phyloP scores from a whole-genome alignment of 192 early-diverging fungal species.

The Coemansia sp. region DNA sequence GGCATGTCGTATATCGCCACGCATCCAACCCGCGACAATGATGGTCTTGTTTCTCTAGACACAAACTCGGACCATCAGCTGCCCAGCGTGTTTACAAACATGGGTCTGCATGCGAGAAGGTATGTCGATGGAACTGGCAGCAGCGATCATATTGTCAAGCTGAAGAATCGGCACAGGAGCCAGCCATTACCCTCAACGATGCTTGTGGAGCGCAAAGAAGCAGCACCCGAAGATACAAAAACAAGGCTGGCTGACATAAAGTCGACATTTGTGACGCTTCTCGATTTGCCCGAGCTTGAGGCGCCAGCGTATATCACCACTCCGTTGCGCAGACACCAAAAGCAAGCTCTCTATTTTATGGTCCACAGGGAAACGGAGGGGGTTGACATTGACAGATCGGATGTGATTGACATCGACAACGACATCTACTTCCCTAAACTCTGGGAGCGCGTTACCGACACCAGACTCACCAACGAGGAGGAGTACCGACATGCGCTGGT shows the following conservation, averaged over 20 bases:
- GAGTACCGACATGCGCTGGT: constrained; percentile 36
- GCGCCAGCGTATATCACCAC: constrained; percentile 56
- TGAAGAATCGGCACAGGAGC: constrained; percentile 8
- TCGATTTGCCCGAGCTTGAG: constrained; percentile 46
- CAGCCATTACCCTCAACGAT: constrained; percentile 27
- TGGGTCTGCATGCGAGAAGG: constrained; percentile 15
- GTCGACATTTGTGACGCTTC: constrained; percentile 51
- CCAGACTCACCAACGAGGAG: background rate
- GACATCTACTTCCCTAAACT: constrained; percentile 33
- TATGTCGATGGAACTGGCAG: constrained; percentile 8
- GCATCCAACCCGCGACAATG: constrained; percentile 21
- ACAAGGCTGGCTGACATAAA: constrained; percentile 43
- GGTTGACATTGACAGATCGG: constrained; percentile 52
- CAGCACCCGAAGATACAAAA: constrained; percentile 29
- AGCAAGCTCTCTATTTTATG: constrained; percentile 82
- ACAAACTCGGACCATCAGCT: constrained; percentile 34
- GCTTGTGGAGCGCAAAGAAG: constrained; percentile 15
- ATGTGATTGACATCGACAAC: constrained; percentile 1
- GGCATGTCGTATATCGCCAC: constrained; percentile 26
- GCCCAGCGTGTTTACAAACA: constrained; percentile 40
- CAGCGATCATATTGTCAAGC: background rate
- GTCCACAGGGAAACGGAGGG: constrained; percentile 68
- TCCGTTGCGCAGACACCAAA: constrained; percentile 75
- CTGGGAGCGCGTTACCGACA: constrained; percentile 17
- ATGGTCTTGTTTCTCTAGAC: constrained; percentile 18